phyloP scores from a whole-genome alignment of 352 stramenopile species.

The Pythium phragmiticola region DNA sequence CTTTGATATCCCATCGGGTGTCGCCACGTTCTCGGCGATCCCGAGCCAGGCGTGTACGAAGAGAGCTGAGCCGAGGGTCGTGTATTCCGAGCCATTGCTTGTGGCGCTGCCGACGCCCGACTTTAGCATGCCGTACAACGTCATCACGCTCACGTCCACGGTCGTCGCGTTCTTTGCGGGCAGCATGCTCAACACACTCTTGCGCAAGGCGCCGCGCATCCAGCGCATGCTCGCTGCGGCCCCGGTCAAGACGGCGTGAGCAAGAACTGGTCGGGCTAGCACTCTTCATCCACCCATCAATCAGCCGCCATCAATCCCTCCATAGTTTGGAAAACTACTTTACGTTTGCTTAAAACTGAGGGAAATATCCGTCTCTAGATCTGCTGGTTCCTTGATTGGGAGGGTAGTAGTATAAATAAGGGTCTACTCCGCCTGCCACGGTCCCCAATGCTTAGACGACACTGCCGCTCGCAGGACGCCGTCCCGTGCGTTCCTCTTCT shows the following conservation, averaged over 20 bases:
- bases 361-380: no score
- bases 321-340: no score
- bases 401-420: constrained; percentile 11
- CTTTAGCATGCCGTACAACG: constrained; percentile 91
- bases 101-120: constrained; percentile 82
- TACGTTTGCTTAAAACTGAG: no score
- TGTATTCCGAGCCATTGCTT: constrained; percentile 82
- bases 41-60: constrained; percentile 3
- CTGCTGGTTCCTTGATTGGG: background rate
- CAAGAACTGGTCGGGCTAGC: no score
- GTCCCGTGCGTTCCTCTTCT: constrained; percentile 25
- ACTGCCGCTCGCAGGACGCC: constrained; percentile 23
- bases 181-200: constrained; percentile 80
- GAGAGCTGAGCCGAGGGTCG: constrained; percentile 29
- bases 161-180: constrained; percentile 84
- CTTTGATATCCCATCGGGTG: constrained; percentile 73
- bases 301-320: no score
- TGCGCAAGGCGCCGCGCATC: constrained; percentile 67
- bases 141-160: constrained; percentile 90
- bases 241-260: constrained; percentile 4
- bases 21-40: constrained; percentile 44
- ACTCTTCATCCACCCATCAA: no score
- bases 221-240: constrained; percentile 58
- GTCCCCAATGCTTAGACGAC: constrained; percentile 15
- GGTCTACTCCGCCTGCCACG: background rate